Evolutionary conservation across 495 filamentous ascomycete species (phyloP).

Genomic region (Talaromyces adpressus): DNA sequence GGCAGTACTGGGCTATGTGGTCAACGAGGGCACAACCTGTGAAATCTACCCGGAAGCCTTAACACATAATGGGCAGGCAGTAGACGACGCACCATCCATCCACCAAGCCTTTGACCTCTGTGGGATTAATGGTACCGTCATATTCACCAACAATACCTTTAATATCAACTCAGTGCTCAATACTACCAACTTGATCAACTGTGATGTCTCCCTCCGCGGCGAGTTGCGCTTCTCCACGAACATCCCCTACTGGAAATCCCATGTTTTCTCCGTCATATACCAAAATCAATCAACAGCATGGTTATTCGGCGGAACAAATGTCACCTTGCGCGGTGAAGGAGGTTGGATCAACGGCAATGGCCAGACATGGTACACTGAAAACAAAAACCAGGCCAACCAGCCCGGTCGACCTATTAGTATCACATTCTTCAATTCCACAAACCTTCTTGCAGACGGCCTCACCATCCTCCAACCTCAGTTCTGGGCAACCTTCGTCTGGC

Average conservation of each 20-base stretch:
- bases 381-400: conserved; percentile 27
- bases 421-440: conserved; percentile 29
- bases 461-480: conserved; percentile 38
- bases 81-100: conserved; percentile 35
- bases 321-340: conserved; percentile 29
- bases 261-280: conserved; percentile 34
- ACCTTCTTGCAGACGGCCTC: conserved; percentile 23
- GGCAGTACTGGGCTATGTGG: not conserved
- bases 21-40: conserved; percentile 3
- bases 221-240: conserved; percentile 32
- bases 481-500: conserved; percentile 35
- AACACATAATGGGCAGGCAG: conserved; percentile 2
- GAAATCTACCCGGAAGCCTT: conserved; percentile 6
- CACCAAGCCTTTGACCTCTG: conserved; percentile 34
- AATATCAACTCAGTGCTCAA: conserved; percentile 36
- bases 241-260: conserved; percentile 36
- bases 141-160: conserved; percentile 31
- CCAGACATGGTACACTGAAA: conserved; percentile 36
- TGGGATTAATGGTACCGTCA: conserved; percentile 27
- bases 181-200: conserved; percentile 36
- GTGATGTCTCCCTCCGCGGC: conserved; percentile 29
- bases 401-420: conserved; percentile 38
- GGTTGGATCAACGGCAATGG: conserved; percentile 43
- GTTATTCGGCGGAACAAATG: conserved; percentile 34
- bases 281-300: conserved; percentile 43